Base-by-base conservation (phyloP, 495 filamentous ascomycete species). In the Talaromyces stipitatus region DNA sequence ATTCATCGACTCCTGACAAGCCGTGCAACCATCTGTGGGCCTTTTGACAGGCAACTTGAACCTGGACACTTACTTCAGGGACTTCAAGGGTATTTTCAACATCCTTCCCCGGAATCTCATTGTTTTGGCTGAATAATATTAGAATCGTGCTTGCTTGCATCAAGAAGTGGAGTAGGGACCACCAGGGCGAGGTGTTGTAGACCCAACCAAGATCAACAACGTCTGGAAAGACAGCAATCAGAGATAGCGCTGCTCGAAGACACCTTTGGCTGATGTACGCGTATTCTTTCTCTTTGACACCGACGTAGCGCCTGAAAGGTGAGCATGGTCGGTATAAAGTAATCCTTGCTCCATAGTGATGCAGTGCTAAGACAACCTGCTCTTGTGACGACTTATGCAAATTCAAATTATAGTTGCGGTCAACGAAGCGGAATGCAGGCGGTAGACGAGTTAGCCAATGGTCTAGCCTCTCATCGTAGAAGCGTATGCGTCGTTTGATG, bases 281-380 rank as follows among this genome's bases (percentile, higher is more conserved):
- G 27, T 28, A 51, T 26, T 30, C 48, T 9, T 28, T 51, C 27
- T 51, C 48, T 18, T 30, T 51, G 5, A 23, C 4, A 8, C 27
- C 24, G 3, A 10, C 48, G 27, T 28, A 27, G 16, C 27, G 24
- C 5, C 27, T 18, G 8, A 51, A 48, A 64, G 9, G 67, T 60
- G 57, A 88, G 70, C 81, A 85, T 10, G 85, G 85, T 27, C 85
- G 78, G 57, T 73, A 80, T 46, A 84, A 76, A 9, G 81, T 72
- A 24, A 86, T 81, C 2, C 73, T 67, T 8, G 78, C 72, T 53
- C 78, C 79, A 63, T 80, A 79, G 60, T 81, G 85, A 57, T 71
- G 72, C 59, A 87, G 73, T 4, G 78, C 78, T 14, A 80, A 68
- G 48, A 61, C 67, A 43, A 73, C 61, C 2, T 72, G 66, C 58